A percentile compares a stretch with the other conserved stretches of the same genome.
phyloP scores from a whole-genome alignment of 768 basidiomycete species.

The Phylloporus arenicola region DNA sequence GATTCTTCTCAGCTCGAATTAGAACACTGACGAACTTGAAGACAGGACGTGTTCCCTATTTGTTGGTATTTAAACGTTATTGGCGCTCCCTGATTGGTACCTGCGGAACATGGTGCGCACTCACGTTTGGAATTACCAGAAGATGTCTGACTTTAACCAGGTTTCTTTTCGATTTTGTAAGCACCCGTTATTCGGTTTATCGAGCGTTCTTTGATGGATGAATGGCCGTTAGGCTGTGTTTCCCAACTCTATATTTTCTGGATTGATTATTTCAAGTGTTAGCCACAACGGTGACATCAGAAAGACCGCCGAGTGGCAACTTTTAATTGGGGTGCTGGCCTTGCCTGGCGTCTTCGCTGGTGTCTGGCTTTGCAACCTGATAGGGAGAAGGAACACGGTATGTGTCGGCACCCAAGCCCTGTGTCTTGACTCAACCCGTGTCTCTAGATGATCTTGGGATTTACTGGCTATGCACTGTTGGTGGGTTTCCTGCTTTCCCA shows the following conservation, averaged over 20 bases:
- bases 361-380: constrained; percentile 42
- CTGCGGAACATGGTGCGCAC: constrained; percentile 57
- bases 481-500: constrained; percentile 27
- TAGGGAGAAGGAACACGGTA: constrained; percentile 55
- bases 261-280: constrained; percentile 61
- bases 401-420: constrained; percentile 11
- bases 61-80: constrained; percentile 53
- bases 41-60: constrained; percentile 53
- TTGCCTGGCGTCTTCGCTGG: constrained; percentile 57
- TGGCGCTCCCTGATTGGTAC: constrained; percentile 69
- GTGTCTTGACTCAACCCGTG: constrained; percentile 1
- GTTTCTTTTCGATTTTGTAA: constrained; percentile 67
- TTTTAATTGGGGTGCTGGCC: constrained; percentile 57
- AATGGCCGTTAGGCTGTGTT: constrained; percentile 47
- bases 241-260: constrained; percentile 68
- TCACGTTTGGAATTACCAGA: neutral
- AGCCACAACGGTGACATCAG: constrained; percentile 52
- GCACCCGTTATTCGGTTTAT: constrained; percentile 1
- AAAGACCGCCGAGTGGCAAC: constrained; percentile 60
- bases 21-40: constrained; percentile 3
- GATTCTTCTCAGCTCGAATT: neutral
- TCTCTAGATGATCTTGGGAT: constrained; percentile 58
- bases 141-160: constrained; percentile 25
- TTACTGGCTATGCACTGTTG: constrained; percentile 61
- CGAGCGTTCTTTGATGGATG: neutral